Conservation (phyloP, 106 monocot genomes). For the Narthecium ossifragum region DNA sequence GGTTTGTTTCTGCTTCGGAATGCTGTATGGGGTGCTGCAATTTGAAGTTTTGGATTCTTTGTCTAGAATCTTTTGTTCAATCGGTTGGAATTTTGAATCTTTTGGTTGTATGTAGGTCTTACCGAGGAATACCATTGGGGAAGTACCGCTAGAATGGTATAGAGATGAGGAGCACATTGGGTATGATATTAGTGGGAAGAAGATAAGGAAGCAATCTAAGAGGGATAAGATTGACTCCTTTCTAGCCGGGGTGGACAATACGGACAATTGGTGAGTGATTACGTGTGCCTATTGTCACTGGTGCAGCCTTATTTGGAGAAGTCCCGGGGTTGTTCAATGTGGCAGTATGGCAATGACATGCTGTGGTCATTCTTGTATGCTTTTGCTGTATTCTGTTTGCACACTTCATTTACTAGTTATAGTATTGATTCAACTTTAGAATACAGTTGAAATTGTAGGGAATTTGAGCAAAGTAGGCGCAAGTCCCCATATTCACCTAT, state of each 20-base stretch:
- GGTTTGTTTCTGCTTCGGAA: constrained; percentile 9
- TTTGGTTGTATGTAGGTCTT: constrained; percentile 41
- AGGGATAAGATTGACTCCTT: constrained; percentile 83
- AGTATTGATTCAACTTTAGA: too few relatives aligned
- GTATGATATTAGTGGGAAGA: constrained; percentile 77
- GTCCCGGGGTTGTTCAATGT: too few relatives aligned
- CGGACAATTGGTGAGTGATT: constrained; percentile 66
- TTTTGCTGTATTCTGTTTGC: too few relatives aligned
- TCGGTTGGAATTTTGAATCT: constrained; percentile 1
- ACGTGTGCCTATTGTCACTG: too few relatives aligned
- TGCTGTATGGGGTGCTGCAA: background rate
- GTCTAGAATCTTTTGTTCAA: background rate
- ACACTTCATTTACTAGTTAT: too few relatives aligned
- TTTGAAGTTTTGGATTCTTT: background rate
- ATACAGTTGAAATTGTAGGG: too few relatives aligned
- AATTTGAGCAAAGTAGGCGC: too few relatives aligned
- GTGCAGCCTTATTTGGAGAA: too few relatives aligned
- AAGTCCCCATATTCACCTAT: too few relatives aligned
- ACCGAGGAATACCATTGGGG: constrained; percentile 84
- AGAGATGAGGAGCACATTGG: constrained; percentile 96
- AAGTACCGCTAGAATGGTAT: constrained; percentile 89
- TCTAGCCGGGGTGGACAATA: constrained; percentile 70
- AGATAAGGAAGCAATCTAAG: constrained; percentile 72
- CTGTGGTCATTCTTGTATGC: too few relatives aligned
- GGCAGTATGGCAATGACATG: too few relatives aligned